These are phyloP conservation scores for Neoboletus brunneissimus DNA, from an alignment of 768 basidiomycete species.

Conservation along the genomic window DNA sequence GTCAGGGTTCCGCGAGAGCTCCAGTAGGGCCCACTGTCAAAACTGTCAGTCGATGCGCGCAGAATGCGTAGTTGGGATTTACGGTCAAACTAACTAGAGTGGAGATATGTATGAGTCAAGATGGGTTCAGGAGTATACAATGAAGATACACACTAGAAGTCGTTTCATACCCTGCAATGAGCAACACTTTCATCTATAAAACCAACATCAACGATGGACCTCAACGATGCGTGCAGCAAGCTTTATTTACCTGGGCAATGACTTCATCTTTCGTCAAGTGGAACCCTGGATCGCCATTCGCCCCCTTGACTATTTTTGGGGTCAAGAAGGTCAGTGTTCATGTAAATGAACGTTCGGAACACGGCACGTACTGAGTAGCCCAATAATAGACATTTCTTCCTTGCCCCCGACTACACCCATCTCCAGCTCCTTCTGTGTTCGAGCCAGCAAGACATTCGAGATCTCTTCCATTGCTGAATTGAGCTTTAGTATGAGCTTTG, in stretches of 20 bases:
- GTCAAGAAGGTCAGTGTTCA: background rate
- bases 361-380: slow-evolving; percentile 19
- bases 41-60: background rate
- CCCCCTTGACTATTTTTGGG: slow-evolving; percentile 34
- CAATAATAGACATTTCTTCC: slow-evolving; percentile 27
- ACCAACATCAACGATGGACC: background rate
- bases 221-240: background rate
- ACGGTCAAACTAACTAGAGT: slow-evolving; percentile 18
- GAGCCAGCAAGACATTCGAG: slow-evolving; percentile 37
- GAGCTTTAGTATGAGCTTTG: slow-evolving; percentile 31
- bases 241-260: slow-evolving; percentile 19
- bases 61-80: background rate
- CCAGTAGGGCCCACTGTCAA: slow-evolving; percentile 55
- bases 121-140: too few relatives aligned
- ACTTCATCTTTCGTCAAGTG: slow-evolving; percentile 31
- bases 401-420: slow-evolving; percentile 14
- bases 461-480: slow-evolving; percentile 37
- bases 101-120: background rate
- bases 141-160: slow-evolving; percentile 13
- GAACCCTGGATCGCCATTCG: slow-evolving; percentile 22
- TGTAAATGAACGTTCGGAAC: slow-evolving; percentile 14
- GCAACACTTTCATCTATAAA: slow-evolving; percentile 15
- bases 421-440: slow-evolving; percentile 34
- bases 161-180: slow-evolving; percentile 24
- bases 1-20: slow-evolving; percentile 44